Conservation (phyloP, 2,329 filamentous ascomycete species). For the Delphinella strobiligena region DNA sequence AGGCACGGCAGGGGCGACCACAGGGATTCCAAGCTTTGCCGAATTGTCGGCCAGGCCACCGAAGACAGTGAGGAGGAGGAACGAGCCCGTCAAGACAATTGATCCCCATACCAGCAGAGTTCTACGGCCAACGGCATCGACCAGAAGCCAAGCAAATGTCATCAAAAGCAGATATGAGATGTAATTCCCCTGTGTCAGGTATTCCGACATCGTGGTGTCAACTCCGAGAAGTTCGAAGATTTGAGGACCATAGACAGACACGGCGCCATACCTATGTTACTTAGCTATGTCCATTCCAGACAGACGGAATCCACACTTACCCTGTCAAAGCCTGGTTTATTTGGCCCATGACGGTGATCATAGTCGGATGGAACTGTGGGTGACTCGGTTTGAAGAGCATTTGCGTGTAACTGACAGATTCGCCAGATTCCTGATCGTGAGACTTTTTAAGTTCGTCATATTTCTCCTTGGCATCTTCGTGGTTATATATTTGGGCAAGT, state of each 20-base stretch:
- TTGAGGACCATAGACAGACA: constrained; percentile 51
- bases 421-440: constrained; percentile 36
- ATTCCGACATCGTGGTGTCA: constrained; percentile 38
- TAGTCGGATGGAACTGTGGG: constrained; percentile 47
- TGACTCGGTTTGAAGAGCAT: constrained; percentile 43
- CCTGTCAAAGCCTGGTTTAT: constrained; percentile 48
- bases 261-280: constrained; percentile 36
- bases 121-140: constrained; percentile 44
- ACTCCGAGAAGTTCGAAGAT: constrained; percentile 53
- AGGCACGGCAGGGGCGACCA: constrained; percentile 34
- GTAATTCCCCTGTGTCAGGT: constrained; percentile 49
- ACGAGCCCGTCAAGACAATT: constrained; percentile 34
- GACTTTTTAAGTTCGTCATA: constrained; percentile 39
- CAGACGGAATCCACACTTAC: constrained; percentile 4
- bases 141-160: constrained; percentile 49
- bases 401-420: constrained; percentile 40
- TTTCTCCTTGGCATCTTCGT: constrained; percentile 35
- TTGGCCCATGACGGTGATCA: constrained; percentile 51
- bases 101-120: constrained; percentile 43
- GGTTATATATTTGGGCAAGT: constrained; percentile 38
- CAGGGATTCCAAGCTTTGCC: constrained; percentile 25
- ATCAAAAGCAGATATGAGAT: constrained; percentile 49
- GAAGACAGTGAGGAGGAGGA: constrained; percentile 40
- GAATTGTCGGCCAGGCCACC: constrained; percentile 35
- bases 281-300: constrained; percentile 11